Evolutionary conservation across 441 rosid genomes (phyloP).

Genomic region (Erodium trifolium): DNA sequence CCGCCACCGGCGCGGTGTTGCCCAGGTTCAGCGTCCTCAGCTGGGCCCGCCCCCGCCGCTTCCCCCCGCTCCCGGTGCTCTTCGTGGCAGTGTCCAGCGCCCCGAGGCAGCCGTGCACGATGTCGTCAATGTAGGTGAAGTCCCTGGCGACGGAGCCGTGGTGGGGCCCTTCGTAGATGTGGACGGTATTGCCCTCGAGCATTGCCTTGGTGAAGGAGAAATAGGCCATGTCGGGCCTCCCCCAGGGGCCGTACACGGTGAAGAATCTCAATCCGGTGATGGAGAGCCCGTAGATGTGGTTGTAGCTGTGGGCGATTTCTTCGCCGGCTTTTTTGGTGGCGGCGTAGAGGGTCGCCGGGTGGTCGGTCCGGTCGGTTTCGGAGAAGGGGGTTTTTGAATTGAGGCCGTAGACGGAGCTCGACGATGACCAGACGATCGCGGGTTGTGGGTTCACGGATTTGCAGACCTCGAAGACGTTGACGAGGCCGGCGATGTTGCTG

Average conservation of each 20-base stretch:
- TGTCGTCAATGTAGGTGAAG: constrained; percentile 42
- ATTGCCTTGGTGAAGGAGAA: constrained; percentile 35
- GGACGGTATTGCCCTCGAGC: constrained; percentile 20
- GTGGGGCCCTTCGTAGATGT: constrained; percentile 30
- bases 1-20: constrained; percentile 37
- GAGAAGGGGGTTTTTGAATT: constrained; percentile 31
- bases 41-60: constrained; percentile 31
- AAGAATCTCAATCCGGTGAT: constrained; percentile 37
- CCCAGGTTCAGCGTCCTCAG: constrained; percentile 36
- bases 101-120: constrained; percentile 39
- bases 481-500: constrained; percentile 34
- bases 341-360: constrained; percentile 33
- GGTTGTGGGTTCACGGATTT: constrained; percentile 33
- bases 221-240: constrained; percentile 44
- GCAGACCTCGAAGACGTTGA: constrained; percentile 29
- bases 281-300: not conserved
- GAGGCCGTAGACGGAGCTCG: constrained; percentile 39
- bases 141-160: constrained; percentile 30
- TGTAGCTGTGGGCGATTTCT: no score
- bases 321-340: constrained; percentile 11
- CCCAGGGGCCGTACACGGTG: constrained; percentile 46
- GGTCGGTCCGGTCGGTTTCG: constrained; percentile 32
- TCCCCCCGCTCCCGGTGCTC: constrained; percentile 39
- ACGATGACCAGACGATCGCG: constrained; percentile 35
- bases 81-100: constrained; percentile 33